phyloP scores from a whole-genome alignment of 2,329 filamentous ascomycete species.

The Periconia digitata region DNA sequence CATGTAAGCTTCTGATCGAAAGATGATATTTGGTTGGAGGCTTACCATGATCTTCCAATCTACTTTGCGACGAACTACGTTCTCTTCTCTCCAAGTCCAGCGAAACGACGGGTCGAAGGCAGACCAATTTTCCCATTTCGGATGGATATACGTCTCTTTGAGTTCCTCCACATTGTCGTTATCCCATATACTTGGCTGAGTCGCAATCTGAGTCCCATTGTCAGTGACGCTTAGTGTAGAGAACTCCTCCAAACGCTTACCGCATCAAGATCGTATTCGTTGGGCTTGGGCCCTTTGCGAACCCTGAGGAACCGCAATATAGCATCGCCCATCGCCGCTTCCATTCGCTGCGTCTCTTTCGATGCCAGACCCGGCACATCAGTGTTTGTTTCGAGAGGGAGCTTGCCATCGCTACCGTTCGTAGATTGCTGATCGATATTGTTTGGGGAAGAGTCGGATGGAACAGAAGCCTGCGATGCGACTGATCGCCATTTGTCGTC shows the following conservation, averaged over 20 bases:
- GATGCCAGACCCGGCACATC: slow-evolving; percentile 8
- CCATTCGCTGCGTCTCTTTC: slow-evolving; percentile 9
- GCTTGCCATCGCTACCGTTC: slow-evolving; percentile 5
- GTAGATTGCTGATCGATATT: slow-evolving; percentile 4
- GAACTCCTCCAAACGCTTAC: not conserved
- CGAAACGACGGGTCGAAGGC: slow-evolving; percentile 56
- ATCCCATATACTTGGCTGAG: slow-evolving; percentile 14
- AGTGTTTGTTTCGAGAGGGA: slow-evolving; percentile 2
- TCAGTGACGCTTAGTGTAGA: not conserved
- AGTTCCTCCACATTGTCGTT: slow-evolving; percentile 4
- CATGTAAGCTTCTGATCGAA: slow-evolving; percentile 44
- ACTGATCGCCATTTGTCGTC: not conserved
- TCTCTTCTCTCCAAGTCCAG: slow-evolving; percentile 58
- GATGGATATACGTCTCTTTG: slow-evolving; percentile 12
- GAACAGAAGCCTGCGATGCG: not conserved
- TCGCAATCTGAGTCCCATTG: slow-evolving; percentile 6
- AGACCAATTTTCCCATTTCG: slow-evolving; percentile 57
- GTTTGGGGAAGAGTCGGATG: slow-evolving; percentile 2
- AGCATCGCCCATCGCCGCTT: slow-evolving; percentile 8
- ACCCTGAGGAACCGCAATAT: slow-evolving; percentile 8
- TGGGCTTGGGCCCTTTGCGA: slow-evolving; percentile 5
- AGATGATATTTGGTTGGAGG: slow-evolving; percentile 13
- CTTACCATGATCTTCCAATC: slow-evolving; percentile 14
- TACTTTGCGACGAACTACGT: slow-evolving; percentile 21
- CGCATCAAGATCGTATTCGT: slow-evolving; percentile 11